Percentiles rank a stretch among this genome's conserved stretches.
These are phyloP conservation scores for Chrysophaeum taylorii DNA, from an alignment of 352 stramenopile species.

Conservation along the genomic window DNA sequence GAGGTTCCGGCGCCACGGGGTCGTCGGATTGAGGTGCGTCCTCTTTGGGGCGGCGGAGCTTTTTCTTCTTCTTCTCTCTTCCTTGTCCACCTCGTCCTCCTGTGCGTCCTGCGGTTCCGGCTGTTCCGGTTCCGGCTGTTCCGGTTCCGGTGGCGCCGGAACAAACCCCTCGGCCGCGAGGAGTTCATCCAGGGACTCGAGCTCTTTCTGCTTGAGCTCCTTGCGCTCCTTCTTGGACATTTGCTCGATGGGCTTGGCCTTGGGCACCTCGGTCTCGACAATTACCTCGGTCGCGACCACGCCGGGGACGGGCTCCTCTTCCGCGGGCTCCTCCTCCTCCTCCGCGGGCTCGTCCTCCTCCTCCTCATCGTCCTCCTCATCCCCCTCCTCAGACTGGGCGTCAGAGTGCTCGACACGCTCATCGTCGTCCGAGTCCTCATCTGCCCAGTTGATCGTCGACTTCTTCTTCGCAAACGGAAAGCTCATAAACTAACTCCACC, in stretches of 20 bases:
- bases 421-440: background rate
- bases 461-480: constrained; percentile 1
- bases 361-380: background rate
- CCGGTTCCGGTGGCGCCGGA: background rate
- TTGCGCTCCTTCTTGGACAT: background rate
- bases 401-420: background rate
- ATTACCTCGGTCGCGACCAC: too few species aligned
- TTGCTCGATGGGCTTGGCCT: constrained; percentile 7
- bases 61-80: background rate
- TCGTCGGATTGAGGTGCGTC: background rate
- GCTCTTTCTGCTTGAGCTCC: background rate
- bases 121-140: too few species aligned
- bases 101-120: background rate
- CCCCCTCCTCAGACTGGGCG: background rate
- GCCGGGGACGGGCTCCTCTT: too few species aligned
- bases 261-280: too few species aligned
- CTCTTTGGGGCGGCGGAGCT: background rate
- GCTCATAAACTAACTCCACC: too few species aligned
- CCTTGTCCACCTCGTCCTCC: background rate
- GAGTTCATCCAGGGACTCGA: background rate
- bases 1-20: background rate
- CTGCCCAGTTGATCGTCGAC: constrained; percentile 4
- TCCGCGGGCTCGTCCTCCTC: background rate
- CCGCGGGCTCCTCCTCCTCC: background rate
- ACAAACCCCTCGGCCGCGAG: background rate